Conservation (phyloP, 2,329 filamentous ascomycete genomes). For the Cladosporium sp. region DNA sequence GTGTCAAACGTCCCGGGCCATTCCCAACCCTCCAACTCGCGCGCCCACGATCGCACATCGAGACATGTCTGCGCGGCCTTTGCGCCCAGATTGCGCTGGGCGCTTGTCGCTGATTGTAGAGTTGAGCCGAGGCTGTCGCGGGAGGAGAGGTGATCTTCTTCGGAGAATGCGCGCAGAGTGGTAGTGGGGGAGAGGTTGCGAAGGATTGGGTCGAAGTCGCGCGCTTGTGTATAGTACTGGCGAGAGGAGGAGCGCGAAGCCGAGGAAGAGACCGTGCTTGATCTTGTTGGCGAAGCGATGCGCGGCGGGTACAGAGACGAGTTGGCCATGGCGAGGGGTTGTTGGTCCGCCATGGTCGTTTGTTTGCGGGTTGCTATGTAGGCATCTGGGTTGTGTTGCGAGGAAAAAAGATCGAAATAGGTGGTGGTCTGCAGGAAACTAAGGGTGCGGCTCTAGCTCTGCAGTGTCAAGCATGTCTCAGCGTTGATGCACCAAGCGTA, state of each 20-base stretch:
- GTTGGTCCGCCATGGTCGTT: neutral
- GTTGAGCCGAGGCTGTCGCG: neutral
- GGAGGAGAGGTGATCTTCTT: neutral
- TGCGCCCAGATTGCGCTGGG: constrained; percentile 42
- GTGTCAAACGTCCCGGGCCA: constrained; percentile 52
- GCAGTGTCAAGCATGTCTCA: constrained; percentile 8
- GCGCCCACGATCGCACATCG: constrained; percentile 68
- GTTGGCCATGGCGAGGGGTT: constrained; percentile 22
- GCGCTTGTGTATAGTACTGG: constrained; percentile 16
- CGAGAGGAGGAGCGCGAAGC: constrained; percentile 27
- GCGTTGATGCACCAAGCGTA: neutral
- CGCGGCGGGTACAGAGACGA: constrained; percentile 28
- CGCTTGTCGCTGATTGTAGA: neutral
- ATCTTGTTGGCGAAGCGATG: constrained; percentile 19
- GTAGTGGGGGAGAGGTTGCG: constrained; percentile 57
- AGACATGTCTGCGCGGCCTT: constrained; percentile 67
- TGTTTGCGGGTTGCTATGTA: neutral
- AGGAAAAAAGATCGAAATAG: neutral
- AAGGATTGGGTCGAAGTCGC: constrained; percentile 43
- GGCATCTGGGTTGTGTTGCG: neutral
- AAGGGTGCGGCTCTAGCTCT: neutral
- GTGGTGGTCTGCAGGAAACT: neutral
- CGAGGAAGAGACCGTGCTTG: constrained; percentile 22
- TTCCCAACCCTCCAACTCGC: constrained; percentile 63
- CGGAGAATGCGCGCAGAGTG: constrained; percentile 56